Evolutionary conservation across 768 basidiomycete genomes (phyloP).

Genomic region (Termitomyces sp.): DNA sequence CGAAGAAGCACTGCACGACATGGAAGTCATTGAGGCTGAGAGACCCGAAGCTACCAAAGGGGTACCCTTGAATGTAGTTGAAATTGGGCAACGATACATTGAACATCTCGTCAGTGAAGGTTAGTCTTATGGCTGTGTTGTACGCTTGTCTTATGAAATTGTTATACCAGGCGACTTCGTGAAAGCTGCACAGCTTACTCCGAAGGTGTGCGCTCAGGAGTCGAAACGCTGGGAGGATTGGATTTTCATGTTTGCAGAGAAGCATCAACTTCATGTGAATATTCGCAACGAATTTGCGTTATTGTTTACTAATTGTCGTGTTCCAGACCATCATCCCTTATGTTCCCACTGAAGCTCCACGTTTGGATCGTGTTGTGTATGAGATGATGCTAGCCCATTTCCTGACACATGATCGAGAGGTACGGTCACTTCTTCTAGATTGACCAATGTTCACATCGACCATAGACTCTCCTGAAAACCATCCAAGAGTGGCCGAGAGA

Average conservation of each 20-base stretch:
- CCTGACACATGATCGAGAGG: conserved; percentile 71
- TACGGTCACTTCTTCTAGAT: conserved; percentile 22
- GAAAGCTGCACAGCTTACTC: conserved; percentile 79
- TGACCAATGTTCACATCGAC: conserved; percentile 1
- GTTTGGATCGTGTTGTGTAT: conserved; percentile 81
- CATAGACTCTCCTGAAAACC: conserved; percentile 68
- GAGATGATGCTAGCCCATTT: conserved; percentile 93
- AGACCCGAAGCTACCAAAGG: conserved; percentile 23
- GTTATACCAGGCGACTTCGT: conserved; percentile 43
- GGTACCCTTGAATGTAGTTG: conserved; percentile 47
- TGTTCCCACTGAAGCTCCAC: conserved; percentile 80
- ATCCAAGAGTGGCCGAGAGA: conserved; percentile 88
- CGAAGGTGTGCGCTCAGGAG: conserved; percentile 82
- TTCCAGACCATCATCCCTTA: conserved; percentile 81
- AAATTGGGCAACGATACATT: conserved; percentile 85
- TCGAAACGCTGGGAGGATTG: conserved; percentile 90
- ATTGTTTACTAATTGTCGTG: not conserved
- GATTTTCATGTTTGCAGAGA: conserved; percentile 88
- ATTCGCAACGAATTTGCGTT: not conserved
- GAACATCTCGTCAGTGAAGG: conserved; percentile 82
- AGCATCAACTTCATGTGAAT: conserved; percentile 69
- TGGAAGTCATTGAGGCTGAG: conserved; percentile 61
- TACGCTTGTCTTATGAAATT: not conserved
- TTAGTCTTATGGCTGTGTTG: conserved; percentile 24
- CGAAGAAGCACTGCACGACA: conserved; percentile 83